A percentile compares a stretch with the other conserved stretches of the same genome.
These are phyloP conservation scores for Agaricus subrufescens DNA, from an alignment of 768 basidiomycete species.

Conservation along the genomic window DNA sequence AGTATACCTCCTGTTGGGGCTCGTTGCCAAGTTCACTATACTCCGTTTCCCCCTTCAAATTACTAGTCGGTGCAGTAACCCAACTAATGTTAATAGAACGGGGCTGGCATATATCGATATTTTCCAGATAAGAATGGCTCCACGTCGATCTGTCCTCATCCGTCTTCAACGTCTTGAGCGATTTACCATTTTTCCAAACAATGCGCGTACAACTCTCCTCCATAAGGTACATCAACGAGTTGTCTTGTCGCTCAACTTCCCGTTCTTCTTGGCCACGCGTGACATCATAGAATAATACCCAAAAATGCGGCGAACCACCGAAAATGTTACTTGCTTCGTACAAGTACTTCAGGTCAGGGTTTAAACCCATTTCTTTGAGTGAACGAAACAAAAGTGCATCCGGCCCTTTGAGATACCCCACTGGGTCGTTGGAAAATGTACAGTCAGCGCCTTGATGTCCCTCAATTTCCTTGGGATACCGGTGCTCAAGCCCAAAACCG, in stretches of 20 bases:
- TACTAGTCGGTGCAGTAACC: not conserved
- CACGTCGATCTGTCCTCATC: not conserved
- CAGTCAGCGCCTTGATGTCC: slow-evolving; percentile 3
- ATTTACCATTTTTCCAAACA: not conserved
- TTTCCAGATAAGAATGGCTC: not conserved
- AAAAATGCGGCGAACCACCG: not conserved
- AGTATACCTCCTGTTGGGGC: not conserved
- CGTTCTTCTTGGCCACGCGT: not conserved
- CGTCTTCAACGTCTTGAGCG: not conserved
- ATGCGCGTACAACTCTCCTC: not conserved
- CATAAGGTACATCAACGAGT: not conserved
- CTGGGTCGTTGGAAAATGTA: not conserved
- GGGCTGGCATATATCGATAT: not conserved
- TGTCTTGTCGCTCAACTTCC: not conserved
- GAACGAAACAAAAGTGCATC: slow-evolving; percentile 20
- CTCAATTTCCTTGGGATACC: slow-evolving; percentile 21
- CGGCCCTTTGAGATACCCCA: slow-evolving; percentile 22
- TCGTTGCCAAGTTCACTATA: slow-evolving; percentile 1
- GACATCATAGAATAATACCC: not conserved
- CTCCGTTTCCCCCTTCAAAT: not conserved
- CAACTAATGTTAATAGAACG: not conserved
- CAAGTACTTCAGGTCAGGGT: slow-evolving; percentile 16
- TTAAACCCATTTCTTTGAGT: slow-evolving; percentile 15
- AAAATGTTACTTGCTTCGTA: slow-evolving; percentile 12
- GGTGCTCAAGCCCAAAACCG: slow-evolving; percentile 29